Evolutionary conservation across 768 basidiomycete genomes (phyloP).

Genomic region (Crassisporium funariophilum): DNA sequence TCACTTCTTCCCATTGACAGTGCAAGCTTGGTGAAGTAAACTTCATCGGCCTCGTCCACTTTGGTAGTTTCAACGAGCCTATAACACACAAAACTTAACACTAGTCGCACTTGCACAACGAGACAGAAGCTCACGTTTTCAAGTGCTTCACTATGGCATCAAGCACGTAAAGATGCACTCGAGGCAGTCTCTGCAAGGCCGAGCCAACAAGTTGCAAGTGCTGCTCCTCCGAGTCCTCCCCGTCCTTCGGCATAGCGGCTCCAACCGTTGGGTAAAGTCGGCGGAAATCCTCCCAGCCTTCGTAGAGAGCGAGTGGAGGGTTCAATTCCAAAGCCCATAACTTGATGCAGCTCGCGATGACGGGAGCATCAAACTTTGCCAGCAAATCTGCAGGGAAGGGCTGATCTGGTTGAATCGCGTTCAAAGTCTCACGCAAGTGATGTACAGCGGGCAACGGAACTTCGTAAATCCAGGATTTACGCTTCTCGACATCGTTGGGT

Average conservation of each 20-base stretch:
- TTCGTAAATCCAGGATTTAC: constrained; percentile 95
- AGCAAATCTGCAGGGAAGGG: constrained; percentile 54
- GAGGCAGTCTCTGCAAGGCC: constrained; percentile 71
- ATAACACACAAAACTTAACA: constrained; percentile 12
- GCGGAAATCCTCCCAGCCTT: constrained; percentile 90
- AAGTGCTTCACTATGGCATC: constrained; percentile 80
- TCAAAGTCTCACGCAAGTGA: constrained; percentile 82
- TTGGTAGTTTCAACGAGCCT: constrained; percentile 74
- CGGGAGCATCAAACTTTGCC: constrained; percentile 79
- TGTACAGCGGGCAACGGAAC: constrained; percentile 84
- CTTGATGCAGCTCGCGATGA: constrained; percentile 84
- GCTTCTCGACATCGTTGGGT: constrained; percentile 72
- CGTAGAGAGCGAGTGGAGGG: constrained; percentile 82
- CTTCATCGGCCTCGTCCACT: constrained; percentile 71
- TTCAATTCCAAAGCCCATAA: constrained; percentile 92
- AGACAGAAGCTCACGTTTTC: constrained; percentile 50
- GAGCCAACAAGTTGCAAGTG: constrained; percentile 61
- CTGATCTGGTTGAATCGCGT: constrained; percentile 62
- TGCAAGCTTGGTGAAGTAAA: constrained; percentile 86
- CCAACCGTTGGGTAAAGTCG: constrained; percentile 83
- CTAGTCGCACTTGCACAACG: not conserved
- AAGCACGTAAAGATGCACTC: constrained; percentile 79
- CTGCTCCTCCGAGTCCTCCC: constrained; percentile 57
- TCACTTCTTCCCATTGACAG: constrained; percentile 85
- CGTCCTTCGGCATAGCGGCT: constrained; percentile 47